Base-by-base conservation (phyloP, 495 filamentous ascomycete species). In the Penicillium roqueforti region DNA sequence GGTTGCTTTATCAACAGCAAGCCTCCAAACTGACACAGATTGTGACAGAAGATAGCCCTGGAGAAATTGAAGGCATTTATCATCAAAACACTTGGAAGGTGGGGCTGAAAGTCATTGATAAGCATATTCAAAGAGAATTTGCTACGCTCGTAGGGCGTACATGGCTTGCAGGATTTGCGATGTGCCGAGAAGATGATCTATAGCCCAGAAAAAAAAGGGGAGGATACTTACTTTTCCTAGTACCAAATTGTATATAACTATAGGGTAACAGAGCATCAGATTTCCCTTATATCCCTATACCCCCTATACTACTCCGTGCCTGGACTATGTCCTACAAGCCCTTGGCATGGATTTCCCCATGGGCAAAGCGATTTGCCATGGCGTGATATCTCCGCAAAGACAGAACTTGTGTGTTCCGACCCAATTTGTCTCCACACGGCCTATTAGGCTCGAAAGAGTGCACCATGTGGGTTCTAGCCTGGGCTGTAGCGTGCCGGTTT, bases 401-500 rank as follows among this genome's bases (percentile, higher is more conserved):
- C 28, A 31, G 9, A 31, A 31, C 28, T 11, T 31, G 9, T 10
- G 28, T 29, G 28, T 13, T 31, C 3, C 31, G 45, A 47, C 45
- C 31, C 32, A 36, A 42, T 31, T 25, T 14, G 36, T 31, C 28
- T 32, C 26, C 37, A 51, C 37, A 25, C 16, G 50, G 26, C 37
- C 25, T 48, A 37, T 32, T 20, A 48, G 28, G 31, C 46, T 20
- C 32, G 34, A 49, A 16, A 25, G 18, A 38, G 28, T 29, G 28
- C 9, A 29, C 28, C 28, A 31, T 31, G 31, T 29, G 51, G 44
- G 47, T 52, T 47, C 32, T 26, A 14, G n/a, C 28, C 40, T 38
- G 14, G 45, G 37, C 34, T 16, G 42, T 47, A 51, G 58, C 29
- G 66, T 69, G 67, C 67, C 61, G 67, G 67, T 67, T 67, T 69